Base-by-base conservation (phyloP, 108 stramenopile genomes). In the Parietichytrium sp. region DNA sequence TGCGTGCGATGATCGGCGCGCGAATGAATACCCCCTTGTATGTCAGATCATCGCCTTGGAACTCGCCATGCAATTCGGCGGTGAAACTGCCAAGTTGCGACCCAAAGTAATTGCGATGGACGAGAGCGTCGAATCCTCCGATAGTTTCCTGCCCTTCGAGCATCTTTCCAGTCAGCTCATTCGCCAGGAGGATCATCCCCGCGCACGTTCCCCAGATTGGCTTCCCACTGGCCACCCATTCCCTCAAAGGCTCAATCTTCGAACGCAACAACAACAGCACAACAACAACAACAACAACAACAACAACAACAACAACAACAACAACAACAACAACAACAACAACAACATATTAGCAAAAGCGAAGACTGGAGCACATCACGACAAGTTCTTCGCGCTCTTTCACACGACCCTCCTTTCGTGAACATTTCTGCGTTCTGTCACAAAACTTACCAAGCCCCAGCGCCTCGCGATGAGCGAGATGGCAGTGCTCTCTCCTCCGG, bases 171-270 rank as follows among this genome's bases (percentile, higher is more conserved):
- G 96, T 92, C 78, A 95, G 95, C 79, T 89, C 81, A 83, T 98
- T 93, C 6, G 96, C 93, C 54, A 99, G 88, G 42, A 99, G 83
- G 81, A 99, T 97, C 96, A 99, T 95, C 36, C 98, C 98, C 2
- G 98, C 98, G 80, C 98, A 99, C 2, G 98, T 99, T 36, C 98
- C 98, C 97, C 97, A 99, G 0, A 93, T 92, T 23, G 97, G 97
- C 52, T 52, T 78, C 33, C 82, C 86, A 4, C 52, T 51, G 7
- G 85, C 51, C 3, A 93, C 90, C 84, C 94, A 96, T 47, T 89
- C 82, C 55, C 90, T 83, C 10, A 98, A 79, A 7, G 88, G 89
- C 20, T 89, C 89, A 92, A 92, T 94, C 15, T 80, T 49, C 52
- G 52, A 53, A 6, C n/a, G 52, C 29, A n/a, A n/a, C n/a, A n/a